Evolutionary conservation across 129 eudicot genomes (phyloP).

Genomic region (Silybum marianum): DNA sequence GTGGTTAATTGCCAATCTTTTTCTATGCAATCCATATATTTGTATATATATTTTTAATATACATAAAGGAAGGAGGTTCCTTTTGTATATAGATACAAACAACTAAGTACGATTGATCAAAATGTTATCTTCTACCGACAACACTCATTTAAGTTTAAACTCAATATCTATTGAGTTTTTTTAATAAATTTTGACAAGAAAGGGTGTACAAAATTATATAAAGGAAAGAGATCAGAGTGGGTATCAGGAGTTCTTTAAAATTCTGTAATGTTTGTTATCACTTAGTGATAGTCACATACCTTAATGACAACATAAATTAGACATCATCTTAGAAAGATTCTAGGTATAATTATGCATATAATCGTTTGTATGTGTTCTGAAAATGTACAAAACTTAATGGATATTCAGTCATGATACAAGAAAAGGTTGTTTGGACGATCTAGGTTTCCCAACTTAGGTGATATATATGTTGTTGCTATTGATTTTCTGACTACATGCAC

Average conservation of each 20-base stretch:
- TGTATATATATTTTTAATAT: no score
- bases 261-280: not conserved
- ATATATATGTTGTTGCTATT: no score
- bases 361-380: not conserved
- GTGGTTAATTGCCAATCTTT: no score
- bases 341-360: not conserved
- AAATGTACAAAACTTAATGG: not conserved
- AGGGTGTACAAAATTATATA: not conserved
- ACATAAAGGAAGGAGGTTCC: no score
- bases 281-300: slow-evolving; percentile 1
- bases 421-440: not conserved
- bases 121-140: no score
- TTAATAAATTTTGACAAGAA: not conserved
- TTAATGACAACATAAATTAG: not conserved
- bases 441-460: not conserved
- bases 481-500: no score
- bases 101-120: no score
- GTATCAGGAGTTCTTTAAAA: slow-evolving; percentile 5
- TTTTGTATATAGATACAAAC: no score
- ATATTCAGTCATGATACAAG: not conserved
- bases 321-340: not conserved
- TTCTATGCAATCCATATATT: no score
- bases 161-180: not conserved
- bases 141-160: no score
- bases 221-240: slow-evolving; percentile 3